Percentiles rank a stretch among this genome's conserved stretches.
Conservation (phyloP, 345 rosid species). For the Euphorbia peplus region DNA sequence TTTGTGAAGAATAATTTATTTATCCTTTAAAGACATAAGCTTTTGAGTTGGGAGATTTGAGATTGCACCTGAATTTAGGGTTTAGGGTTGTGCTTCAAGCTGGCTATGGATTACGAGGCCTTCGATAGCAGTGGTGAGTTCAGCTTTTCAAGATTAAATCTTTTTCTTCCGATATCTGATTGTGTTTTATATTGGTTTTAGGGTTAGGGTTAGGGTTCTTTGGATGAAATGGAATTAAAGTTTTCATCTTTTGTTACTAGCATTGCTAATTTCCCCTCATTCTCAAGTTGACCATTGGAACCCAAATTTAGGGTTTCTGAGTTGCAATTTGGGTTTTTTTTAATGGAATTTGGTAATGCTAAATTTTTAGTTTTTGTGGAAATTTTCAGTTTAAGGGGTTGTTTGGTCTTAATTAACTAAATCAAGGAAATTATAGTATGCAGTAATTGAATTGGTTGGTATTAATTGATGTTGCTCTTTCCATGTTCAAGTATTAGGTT, state of each 20-base stretch:
- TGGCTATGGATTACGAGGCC: slow-evolving; percentile 68
- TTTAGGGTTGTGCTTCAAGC: slow-evolving; percentile 16
- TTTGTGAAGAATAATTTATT: background rate
- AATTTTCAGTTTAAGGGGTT: background rate
- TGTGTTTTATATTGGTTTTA: slow-evolving; percentile 8
- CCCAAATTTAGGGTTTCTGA: background rate
- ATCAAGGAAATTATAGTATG: background rate
- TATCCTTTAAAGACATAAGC: background rate
- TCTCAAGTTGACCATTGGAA: background rate
- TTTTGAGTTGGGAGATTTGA: background rate
- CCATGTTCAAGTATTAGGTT: background rate
- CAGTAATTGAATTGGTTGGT: background rate
- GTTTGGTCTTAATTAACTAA: background rate
- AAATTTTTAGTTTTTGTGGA: background rate
- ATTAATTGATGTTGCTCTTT: background rate
- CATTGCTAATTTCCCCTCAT: slow-evolving; percentile 11
- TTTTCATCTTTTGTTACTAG: background rate
- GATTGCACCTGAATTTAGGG: slow-evolving; percentile 5
- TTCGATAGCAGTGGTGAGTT: slow-evolving; percentile 79
- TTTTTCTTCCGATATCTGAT: background rate
- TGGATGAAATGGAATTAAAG: slow-evolving; percentile 7
- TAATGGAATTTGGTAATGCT: background rate
- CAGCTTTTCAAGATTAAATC: slow-evolving; percentile 11
- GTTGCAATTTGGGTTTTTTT: background rate
- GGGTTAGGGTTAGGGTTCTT: background rate